A percentile compares a stretch with the other conserved stretches of the same genome.
phyloP scores from a whole-genome alignment of 352 stramenopile genomes.

The Phytopythium aichiense region DNA sequence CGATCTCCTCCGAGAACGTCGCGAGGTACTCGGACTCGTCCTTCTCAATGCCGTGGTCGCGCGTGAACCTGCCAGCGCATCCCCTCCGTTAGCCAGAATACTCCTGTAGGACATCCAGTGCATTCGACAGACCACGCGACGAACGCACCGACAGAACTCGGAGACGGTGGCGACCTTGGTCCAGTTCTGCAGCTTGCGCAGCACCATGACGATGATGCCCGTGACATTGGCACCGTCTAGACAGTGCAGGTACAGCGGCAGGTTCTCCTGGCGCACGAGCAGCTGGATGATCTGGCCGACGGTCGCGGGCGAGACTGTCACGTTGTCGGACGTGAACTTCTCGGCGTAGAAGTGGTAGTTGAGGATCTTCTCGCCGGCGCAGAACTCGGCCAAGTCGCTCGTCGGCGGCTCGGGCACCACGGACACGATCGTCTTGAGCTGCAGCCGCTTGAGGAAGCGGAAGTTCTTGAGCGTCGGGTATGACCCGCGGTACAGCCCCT shows the following conservation, averaged over 20 bases:
- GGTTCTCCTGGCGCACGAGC: conserved; percentile 69
- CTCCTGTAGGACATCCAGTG: neutral
- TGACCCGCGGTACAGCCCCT: conserved; percentile 71
- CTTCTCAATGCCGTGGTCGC: conserved; percentile 84
- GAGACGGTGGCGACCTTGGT: conserved; percentile 79
- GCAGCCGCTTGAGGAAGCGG: conserved; percentile 67
- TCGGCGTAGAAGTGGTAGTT: conserved; percentile 80
- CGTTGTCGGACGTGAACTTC: conserved; percentile 87
- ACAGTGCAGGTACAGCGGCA: conserved; percentile 85
- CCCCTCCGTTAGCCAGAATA: neutral
- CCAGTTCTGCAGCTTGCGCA: conserved; percentile 87
- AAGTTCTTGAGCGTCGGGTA: conserved; percentile 89
- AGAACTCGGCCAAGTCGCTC: conserved; percentile 73
- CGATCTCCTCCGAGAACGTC: conserved; percentile 78
- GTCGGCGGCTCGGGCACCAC: conserved; percentile 80
- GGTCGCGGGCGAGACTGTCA: conserved; percentile 72
- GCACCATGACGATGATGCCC: conserved; percentile 85
- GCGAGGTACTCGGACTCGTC: conserved; percentile 84
- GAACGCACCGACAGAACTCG: conserved; percentile 66
- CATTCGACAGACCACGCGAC: neutral
- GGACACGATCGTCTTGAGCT: conserved; percentile 75
- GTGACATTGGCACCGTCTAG: conserved; percentile 87
- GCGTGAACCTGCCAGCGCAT: conserved; percentile 53
- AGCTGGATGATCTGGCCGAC: conserved; percentile 78
- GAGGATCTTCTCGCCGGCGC: conserved; percentile 57